Evolutionary conservation across 768 basidiomycete species (phyloP), one percentile per base, ranked within the genome.

Genomic region (Phylloporus arenicola): DNA sequence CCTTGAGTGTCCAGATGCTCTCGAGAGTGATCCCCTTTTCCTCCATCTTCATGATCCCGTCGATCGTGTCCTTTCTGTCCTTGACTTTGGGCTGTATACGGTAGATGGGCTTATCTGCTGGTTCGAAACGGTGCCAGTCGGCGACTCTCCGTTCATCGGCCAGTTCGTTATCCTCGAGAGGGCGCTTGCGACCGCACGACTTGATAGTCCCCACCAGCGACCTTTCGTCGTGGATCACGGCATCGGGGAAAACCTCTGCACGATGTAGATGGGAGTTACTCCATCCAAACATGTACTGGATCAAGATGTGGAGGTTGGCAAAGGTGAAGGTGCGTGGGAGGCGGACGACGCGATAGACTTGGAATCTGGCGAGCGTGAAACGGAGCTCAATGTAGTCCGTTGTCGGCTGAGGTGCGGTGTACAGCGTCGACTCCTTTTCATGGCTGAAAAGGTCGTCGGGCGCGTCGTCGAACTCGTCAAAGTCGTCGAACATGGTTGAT

Each of bases 211-310:
- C 55, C 4, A 43, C 10, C 42, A 51, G n/a, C 14, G 39, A 33
- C 17, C 45, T 41, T 9, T 45, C 34, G 3, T 60, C 52, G 43
- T 59, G 56, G 37, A 61, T 51, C 40, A 60, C 58, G 38, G 59
- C 56, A 25, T 67, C 48, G 20, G 53, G 39, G 20, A 52, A 59
- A 4, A 62, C 60, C 29, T 60, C 55, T 20, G 63, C 55, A 4
- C 38, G 51, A 45, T 65, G 65, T 22, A 53, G 40, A 46, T 65
- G 67, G 14, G 50, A 46, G 20, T 63, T 43, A 33, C 51, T 55
- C 66, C 66, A 68, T 43, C 68, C 68, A 47, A 69, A 69, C 54
- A 63, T 57, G 55, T 61, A 64, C 43, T 62, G 61, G 44, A 69
- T 57, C 54, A 60, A 51, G 10, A 31, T 53, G 52, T 63, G 62